Percentiles rank a stretch among this genome's conserved stretches.
Evolutionary conservation across 306 rosid species (phyloP).

Genomic region (Malus sieversii): DNA sequence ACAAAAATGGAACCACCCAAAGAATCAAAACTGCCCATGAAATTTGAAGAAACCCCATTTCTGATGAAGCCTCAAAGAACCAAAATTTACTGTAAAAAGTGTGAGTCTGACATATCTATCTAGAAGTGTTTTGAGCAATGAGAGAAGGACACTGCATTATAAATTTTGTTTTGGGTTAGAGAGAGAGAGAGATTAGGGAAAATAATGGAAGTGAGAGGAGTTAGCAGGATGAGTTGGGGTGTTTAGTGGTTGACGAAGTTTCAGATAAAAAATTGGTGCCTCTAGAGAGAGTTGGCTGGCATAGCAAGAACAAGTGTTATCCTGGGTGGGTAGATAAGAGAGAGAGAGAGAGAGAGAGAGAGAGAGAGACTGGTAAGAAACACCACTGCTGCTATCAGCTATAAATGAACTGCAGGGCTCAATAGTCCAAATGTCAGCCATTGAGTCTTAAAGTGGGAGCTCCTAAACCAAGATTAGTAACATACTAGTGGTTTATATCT

Average conservation of each 20-base stretch:
- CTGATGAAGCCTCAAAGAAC: slow-evolving; percentile 2
- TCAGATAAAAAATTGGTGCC: slow-evolving; percentile 32
- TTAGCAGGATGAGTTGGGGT: slow-evolving; percentile 14
- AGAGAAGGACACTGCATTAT: slow-evolving; percentile 6
- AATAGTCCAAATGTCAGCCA: neutral
- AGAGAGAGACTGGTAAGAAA: neutral
- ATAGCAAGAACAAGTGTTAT: slow-evolving; percentile 21
- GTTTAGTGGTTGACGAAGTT: slow-evolving; percentile 42
- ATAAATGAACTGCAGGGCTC: neutral
- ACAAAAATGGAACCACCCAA: slow-evolving; percentile 33
- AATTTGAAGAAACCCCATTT: slow-evolving; percentile 44
- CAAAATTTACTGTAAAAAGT: neutral
- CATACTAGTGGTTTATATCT: neutral
- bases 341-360: slow-evolving; percentile 3
- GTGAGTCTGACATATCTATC: slow-evolving; percentile 10
- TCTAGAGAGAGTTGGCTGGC: slow-evolving; percentile 7
- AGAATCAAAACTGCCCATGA: slow-evolving; percentile 24
- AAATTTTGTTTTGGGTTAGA: neutral
- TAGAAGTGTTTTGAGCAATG: slow-evolving; percentile 17
- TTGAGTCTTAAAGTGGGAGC: neutral
- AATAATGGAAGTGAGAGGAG: slow-evolving; percentile 19
- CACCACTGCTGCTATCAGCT: neutral
- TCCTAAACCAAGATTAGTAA: neutral
- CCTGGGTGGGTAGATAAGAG: slow-evolving; percentile 4
- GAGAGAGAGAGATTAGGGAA: slow-evolving; percentile 4